Evolutionary conservation across 2,329 filamentous ascomycete genomes (phyloP).

Genomic region (Talaromyces sp.): DNA sequence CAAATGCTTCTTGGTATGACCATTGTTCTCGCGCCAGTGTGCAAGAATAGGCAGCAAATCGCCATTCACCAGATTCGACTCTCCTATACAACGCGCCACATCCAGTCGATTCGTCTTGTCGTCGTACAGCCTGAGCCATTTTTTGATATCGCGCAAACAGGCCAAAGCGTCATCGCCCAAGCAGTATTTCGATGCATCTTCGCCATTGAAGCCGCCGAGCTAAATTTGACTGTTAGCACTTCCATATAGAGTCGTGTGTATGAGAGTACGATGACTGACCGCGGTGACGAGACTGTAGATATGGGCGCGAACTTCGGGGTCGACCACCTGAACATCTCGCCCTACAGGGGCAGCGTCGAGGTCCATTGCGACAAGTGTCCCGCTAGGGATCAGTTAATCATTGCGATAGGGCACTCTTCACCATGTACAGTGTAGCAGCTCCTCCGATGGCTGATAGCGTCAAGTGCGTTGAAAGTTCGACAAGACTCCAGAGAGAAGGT

Average conservation of each 20-base stretch:
- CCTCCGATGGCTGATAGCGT: neutral
- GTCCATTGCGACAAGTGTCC: slow-evolving; percentile 31
- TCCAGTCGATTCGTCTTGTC: slow-evolving; percentile 92
- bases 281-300: slow-evolving; percentile 92
- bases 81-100: slow-evolving; percentile 85
- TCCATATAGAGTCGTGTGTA: neutral
- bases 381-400: slow-evolving; percentile 15
- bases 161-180: slow-evolving; percentile 91
- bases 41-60: slow-evolving; percentile 88
- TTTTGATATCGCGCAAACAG: slow-evolving; percentile 86
- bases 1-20: slow-evolving; percentile 68
- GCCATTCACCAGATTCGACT: slow-evolving; percentile 85
- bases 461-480: neutral
- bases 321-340: slow-evolving; percentile 59
- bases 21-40: slow-evolving; percentile 67
- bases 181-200: slow-evolving; percentile 76
- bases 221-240: slow-evolving; percentile 34
- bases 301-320: slow-evolving; percentile 88
- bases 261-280: slow-evolving; percentile 50
- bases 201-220: slow-evolving; percentile 78
- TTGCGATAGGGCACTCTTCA: neutral
- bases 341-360: slow-evolving; percentile 33
- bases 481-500: neutral
- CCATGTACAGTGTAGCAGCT: neutral
- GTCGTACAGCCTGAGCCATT: slow-evolving; percentile 93